These are phyloP conservation scores for Tricharina praecox DNA, from an alignment of 495 filamentous ascomycete species.

Conservation along the genomic window DNA sequence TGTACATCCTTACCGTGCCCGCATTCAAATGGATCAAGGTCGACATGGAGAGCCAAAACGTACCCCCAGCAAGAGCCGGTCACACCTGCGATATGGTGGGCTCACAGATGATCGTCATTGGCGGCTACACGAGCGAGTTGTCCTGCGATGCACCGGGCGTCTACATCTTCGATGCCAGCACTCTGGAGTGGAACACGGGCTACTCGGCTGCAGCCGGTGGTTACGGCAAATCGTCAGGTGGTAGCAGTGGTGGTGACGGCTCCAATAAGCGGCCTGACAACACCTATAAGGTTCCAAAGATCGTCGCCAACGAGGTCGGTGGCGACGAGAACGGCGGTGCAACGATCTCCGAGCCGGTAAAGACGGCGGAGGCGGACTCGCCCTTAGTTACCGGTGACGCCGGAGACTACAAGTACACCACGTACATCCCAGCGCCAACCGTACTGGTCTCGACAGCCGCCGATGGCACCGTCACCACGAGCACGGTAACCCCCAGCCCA, in stretches of 20 bases:
- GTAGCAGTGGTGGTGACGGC: slow-evolving; percentile 34
- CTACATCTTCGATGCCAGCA: slow-evolving; percentile 49
- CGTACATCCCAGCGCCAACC: slow-evolving; percentile 26
- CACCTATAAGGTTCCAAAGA: slow-evolving; percentile 43
- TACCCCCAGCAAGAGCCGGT: slow-evolving; percentile 47
- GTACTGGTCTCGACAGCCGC: slow-evolving; percentile 47
- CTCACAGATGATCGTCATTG: slow-evolving; percentile 53
- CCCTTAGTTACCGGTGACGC: slow-evolving; percentile 51
- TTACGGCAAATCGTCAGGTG: slow-evolving; percentile 26
- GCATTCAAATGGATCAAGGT: slow-evolving; percentile 58
- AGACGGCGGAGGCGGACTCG: slow-evolving; percentile 42
- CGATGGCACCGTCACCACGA: slow-evolving; percentile 41
- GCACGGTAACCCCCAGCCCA: slow-evolving; percentile 27
- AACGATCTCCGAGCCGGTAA: slow-evolving; percentile 47
- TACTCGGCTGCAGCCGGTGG: slow-evolving; percentile 39
- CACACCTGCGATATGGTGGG: slow-evolving; percentile 53
- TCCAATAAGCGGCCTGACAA: background rate
- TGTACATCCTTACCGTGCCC: slow-evolving; percentile 64
- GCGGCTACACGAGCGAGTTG: slow-evolving; percentile 49
- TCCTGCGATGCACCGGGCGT: slow-evolving; percentile 52
- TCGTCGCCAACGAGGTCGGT: slow-evolving; percentile 46
- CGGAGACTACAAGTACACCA: slow-evolving; percentile 35
- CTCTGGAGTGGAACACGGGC: slow-evolving; percentile 40
- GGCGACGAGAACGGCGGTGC: slow-evolving; percentile 45
- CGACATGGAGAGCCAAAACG: slow-evolving; percentile 33